Evolutionary conservation across 2,329 filamentous ascomycete species (phyloP).

Genomic region (Plectosphaerella plurivora): DNA sequence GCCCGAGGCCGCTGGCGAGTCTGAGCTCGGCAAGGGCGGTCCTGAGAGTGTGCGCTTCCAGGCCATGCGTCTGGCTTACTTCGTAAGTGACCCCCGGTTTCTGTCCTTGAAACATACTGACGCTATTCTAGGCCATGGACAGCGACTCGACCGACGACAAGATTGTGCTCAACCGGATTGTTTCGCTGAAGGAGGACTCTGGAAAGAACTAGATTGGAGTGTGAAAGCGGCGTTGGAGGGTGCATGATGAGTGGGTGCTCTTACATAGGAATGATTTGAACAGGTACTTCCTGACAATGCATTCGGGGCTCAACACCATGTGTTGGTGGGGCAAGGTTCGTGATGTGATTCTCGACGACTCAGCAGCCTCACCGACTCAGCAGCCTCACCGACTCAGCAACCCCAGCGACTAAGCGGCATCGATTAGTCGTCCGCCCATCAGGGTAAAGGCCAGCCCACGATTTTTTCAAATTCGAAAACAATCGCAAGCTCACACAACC

Average conservation of each 20-base stretch:
- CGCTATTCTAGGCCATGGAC: slow-evolving; percentile 56
- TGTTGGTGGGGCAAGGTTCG: not conserved
- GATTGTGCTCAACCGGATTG: slow-evolving; percentile 85
- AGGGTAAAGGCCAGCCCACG: too few species aligned
- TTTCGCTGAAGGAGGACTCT: slow-evolving; percentile 84
- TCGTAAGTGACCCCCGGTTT: slow-evolving; percentile 40
- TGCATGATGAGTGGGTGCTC: slow-evolving; percentile 7
- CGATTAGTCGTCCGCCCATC: too few species aligned
- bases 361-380: too few species aligned
- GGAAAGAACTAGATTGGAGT: slow-evolving; percentile 44
- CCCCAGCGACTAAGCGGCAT: too few species aligned
- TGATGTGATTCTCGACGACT: too few species aligned
- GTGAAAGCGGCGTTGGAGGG: not conserved
- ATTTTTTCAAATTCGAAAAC: too few species aligned
- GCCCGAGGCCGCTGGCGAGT: slow-evolving; percentile 74
- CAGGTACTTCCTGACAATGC: not conserved
- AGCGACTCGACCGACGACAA: slow-evolving; percentile 74
- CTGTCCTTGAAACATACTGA: not conserved
- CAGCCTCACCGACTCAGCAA: too few species aligned
- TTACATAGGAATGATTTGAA: not conserved
- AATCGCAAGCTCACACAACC: too few species aligned
- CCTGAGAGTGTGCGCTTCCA: slow-evolving; percentile 84
- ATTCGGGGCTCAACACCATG: not conserved
- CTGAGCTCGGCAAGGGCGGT: slow-evolving; percentile 54
- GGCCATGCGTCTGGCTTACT: slow-evolving; percentile 83